Evolutionary conservation across 2,329 filamentous ascomycete genomes (phyloP), one percentile per base, ranked within the genome.

Genomic region (Aureobasidium mangrovei): DNA sequence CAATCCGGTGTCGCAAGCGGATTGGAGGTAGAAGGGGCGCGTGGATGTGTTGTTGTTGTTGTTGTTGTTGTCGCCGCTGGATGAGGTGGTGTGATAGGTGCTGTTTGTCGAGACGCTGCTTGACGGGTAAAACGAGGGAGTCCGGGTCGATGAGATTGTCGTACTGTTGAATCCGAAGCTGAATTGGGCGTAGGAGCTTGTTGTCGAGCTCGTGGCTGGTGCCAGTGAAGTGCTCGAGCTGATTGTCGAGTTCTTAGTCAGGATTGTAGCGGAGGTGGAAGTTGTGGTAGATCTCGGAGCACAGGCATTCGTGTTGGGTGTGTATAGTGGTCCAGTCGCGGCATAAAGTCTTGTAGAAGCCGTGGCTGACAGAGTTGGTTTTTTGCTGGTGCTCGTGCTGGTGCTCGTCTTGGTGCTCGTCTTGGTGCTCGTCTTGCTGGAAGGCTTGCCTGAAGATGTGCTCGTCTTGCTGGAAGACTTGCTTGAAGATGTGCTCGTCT

Each of bases 301-400:
- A 18, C 47, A 52, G 39, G 38, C 47, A 27, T 42, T 52, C 7
- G 36, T 52, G 38, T 52, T 52, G 2, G 47, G 47, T 10, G 47
- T 52, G 31, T 52, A 52, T 4, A 52, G 31, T 18, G 47, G 47
- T 28, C 46, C 46, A 6, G 39, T 8, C n/a, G 46, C 27, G 7
- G 46, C 35, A 9, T 49, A 49, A 9, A 9, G 3, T 49, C 46
- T 49, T 28, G 10, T 49, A 2, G 46, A 49, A 10, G 35, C 46
- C 40, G 46, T 49, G 4, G 39, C 46, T 1, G 27, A 31, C 18
- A 18, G 18, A 18, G 18, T 18, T 2, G 36, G 12, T 7, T 3
- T 47, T 38, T 32, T 36, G 3, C 18, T 46, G 3, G 44, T 39
- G 27, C 40, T 39, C n/a, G 29, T 4, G n/a, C 46, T 49, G 4